Evolutionary conservation across 805 yeast species (phyloP), one percentile per base, ranked within the genome.

Genomic region (Ogataea trehalophila): DNA sequence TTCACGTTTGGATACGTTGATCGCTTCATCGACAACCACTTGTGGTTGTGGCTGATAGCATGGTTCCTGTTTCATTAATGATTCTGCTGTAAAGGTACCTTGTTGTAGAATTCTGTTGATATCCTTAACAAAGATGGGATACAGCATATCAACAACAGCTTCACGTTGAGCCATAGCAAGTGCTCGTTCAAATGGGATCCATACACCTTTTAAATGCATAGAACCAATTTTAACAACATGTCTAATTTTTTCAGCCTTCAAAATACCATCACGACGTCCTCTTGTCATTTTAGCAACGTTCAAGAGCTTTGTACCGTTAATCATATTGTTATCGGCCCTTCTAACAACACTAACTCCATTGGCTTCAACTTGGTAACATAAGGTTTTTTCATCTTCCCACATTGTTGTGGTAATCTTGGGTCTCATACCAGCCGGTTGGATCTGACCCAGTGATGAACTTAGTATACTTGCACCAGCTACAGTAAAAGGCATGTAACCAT

Each of bases 101-200:
- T 61, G 65, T 48, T 60, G 67, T 39, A 62, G 59, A 31, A 62
- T 65, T 36, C 56, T 53, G 62, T 80, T 79, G 52, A 81, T 81
- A 60, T 81, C 85, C 57, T 83, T 76, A 38, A 80, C 86, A 57
- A 77, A 77, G 39, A 77, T 64, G 2, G 82, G 82, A 55, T 77
- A 77, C 38, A 77, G 62, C 26, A 73, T 63, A 53, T 77, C 82
- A 33, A 77, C 79, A 47, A 77, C 80, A 16, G 80, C 79, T 61
- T 81, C 86, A 44, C 81, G 71, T 59, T 80, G 81, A 14, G 85
- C 85, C 74, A 81, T 73, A 38, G 81, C 81, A 36, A 80, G 64
- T 4, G 86, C 86, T 50, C 86, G 68, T 58, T 81, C 85, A 61
- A 81, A 81, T 5, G 87, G 86, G 41, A 81, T 80, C 87, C 87